Conservation (phyloP, 1,284 basidiomycete species). For the Sanguinoderma infundibulare region DNA sequence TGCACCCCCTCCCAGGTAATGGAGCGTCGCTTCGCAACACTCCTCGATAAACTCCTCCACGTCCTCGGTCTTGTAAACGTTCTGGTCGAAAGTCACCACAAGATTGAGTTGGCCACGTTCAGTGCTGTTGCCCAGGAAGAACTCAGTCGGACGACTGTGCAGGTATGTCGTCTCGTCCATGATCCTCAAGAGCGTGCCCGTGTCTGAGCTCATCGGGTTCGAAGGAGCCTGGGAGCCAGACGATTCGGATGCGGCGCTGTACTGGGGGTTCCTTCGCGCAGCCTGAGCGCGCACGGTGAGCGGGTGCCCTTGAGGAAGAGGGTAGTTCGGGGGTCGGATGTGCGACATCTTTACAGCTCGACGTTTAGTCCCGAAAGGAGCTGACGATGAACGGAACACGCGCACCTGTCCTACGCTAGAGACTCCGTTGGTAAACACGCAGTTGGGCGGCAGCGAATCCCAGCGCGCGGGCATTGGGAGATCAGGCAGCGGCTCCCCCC, state of each 20-base stretch:
- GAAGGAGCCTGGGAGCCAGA: neutral
- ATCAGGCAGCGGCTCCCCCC: conserved; percentile 16
- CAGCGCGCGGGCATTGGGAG: neutral
- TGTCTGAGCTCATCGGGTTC: neutral
- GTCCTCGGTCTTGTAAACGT: conserved; percentile 23
- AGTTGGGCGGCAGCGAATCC: conserved; percentile 7
- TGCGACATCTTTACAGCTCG: conserved; percentile 11
- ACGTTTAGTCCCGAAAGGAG: neutral
- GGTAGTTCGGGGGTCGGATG: conserved; percentile 20
- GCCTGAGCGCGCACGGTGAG: conserved; percentile 9
- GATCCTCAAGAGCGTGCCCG: conserved; percentile 12
- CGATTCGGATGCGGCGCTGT: neutral
- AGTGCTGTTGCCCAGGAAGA: conserved; percentile 28
- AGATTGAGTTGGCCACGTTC: conserved; percentile 19
- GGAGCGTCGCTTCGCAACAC: conserved; percentile 22
- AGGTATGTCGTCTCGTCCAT: conserved; percentile 20
- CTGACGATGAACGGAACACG: neutral
- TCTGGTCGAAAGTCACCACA: conserved; percentile 26
- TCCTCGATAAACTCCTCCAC: conserved; percentile 29
- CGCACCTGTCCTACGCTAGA: conserved; percentile 55
- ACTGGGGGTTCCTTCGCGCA: neutral
- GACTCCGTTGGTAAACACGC: conserved; percentile 29
- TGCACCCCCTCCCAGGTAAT: no score
- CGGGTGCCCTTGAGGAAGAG: conserved; percentile 19
- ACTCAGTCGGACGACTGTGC: conserved; percentile 27